These are phyloP conservation scores for Klebsormidium nitens DNA, from an alignment of 139 green algal species.

Conservation along the genomic window DNA sequence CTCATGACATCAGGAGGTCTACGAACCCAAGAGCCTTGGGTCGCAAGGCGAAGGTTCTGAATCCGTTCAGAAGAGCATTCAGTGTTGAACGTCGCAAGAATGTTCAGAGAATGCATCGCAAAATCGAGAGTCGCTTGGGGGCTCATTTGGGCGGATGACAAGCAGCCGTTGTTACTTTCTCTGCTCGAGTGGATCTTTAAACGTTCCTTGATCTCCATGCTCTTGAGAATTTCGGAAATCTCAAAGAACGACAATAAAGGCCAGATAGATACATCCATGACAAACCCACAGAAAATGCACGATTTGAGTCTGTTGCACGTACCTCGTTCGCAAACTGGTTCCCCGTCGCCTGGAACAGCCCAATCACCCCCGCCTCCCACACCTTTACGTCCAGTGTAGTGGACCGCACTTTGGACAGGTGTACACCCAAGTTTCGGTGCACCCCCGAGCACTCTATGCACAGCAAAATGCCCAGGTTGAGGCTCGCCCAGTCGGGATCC, in stretches of 20 bases:
- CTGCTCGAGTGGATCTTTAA: neutral
- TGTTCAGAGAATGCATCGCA: no score
- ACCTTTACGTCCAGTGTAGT: conserved; percentile 41
- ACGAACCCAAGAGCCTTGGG: no score
- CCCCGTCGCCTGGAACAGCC: conserved; percentile 22
- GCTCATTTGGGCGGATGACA: neutral
- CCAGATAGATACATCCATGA: no score
- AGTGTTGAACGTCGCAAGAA: no score
- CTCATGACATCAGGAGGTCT: no score
- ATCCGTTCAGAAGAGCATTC: no score
- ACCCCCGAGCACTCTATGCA: conserved; percentile 89
- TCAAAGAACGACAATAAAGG: neutral
- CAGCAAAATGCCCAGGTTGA: conserved; percentile 83
- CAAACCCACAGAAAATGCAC: no score
- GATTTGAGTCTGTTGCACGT: neutral
- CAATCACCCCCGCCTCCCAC: conserved; percentile 39
- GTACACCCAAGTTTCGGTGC: conserved; percentile 81
- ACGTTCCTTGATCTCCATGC: neutral
- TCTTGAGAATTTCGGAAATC: neutral
- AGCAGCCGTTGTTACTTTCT: no score
- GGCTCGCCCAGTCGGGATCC: conserved; percentile 78
- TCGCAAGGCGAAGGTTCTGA: no score
- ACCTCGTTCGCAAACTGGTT: conserved; percentile 36
- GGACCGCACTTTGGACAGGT: conserved; percentile 60
- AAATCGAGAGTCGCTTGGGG: no score